phyloP scores from a whole-genome alignment of 2,329 filamentous ascomycete species.

The Colletotrichum sp. region DNA sequence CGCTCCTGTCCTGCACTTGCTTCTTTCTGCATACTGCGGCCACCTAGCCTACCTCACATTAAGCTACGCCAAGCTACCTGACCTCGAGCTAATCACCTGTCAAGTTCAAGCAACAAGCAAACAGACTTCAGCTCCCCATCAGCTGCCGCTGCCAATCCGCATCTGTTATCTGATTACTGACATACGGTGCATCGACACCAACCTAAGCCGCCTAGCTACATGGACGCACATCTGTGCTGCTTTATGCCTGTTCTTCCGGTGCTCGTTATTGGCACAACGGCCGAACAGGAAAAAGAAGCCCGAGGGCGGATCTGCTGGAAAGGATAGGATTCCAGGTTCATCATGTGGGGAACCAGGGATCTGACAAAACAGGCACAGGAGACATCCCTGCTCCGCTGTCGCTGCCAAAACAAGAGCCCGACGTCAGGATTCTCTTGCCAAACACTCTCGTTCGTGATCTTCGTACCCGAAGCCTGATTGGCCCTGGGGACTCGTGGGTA shows the following conservation, averaged over 20 bases:
- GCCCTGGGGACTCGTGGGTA: slow-evolving; percentile 23
- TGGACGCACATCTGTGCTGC: slow-evolving; percentile 5
- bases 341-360: slow-evolving; percentile 28
- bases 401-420: slow-evolving; percentile 29
- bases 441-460: slow-evolving; percentile 37
- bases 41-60: background rate
- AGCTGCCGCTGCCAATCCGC: background rate
- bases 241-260: slow-evolving; percentile 13
- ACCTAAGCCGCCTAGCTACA: background rate
- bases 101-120: background rate
- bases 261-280: slow-evolving; percentile 8
- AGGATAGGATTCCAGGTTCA: slow-evolving; percentile 22
- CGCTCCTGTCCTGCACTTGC: background rate
- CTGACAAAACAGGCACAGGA: slow-evolving; percentile 28
- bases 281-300: background rate
- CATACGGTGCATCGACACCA: background rate
- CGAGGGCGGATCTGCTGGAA: slow-evolving; percentile 27
- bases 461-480: slow-evolving; percentile 27
- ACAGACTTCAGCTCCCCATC: background rate
- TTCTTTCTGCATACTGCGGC: background rate
- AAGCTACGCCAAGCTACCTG: background rate
- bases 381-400: slow-evolving; percentile 21
- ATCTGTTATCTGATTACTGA: slow-evolving; percentile 4
- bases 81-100: background rate
- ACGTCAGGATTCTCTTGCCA: slow-evolving; percentile 32